These are phyloP conservation scores for Picea engelmannii DNA, from an alignment of 83 land plant genomes.

Conservation along the genomic window DNA sequence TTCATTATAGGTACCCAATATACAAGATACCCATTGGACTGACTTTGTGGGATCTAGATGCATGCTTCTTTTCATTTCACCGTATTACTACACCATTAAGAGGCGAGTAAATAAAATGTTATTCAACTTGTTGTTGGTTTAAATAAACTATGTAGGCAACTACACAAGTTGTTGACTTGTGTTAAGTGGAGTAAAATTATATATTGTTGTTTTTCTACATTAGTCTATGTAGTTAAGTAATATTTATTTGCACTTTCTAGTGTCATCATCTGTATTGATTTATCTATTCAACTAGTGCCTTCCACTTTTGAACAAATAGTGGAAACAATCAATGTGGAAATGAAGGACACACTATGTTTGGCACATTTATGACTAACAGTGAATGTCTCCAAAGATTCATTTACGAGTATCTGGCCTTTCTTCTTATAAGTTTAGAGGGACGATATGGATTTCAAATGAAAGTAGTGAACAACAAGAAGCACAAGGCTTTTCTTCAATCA, in stretches of 20 bases:
- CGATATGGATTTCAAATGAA: no score
- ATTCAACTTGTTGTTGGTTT: neutral
- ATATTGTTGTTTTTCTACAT: neutral
- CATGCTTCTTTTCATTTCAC: no score
- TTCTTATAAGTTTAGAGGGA: constrained; percentile 64
- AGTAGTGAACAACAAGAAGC: no score
- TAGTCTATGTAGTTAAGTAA: neutral
- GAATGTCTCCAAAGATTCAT: constrained; percentile 17
- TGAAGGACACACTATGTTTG: neutral
- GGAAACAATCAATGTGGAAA: neutral
- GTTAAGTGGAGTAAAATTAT: neutral
- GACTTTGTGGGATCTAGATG: no score
- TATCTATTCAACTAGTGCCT: no score
- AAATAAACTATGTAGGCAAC: neutral
- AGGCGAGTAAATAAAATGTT: no score
- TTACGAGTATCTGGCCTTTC: constrained; percentile 67
- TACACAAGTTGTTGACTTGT: neutral
- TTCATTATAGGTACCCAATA: constrained; percentile 5
- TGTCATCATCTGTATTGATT: neutral
- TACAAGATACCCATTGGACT: constrained; percentile 54
- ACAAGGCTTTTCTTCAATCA: no score
- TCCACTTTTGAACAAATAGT: neutral
- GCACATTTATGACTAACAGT: neutral
- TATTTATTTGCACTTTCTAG: neutral
- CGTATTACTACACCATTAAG: no score